Evolutionary conservation across 148 eudicot species (phyloP).

Genomic region (Rhododendron mucronatum): DNA sequence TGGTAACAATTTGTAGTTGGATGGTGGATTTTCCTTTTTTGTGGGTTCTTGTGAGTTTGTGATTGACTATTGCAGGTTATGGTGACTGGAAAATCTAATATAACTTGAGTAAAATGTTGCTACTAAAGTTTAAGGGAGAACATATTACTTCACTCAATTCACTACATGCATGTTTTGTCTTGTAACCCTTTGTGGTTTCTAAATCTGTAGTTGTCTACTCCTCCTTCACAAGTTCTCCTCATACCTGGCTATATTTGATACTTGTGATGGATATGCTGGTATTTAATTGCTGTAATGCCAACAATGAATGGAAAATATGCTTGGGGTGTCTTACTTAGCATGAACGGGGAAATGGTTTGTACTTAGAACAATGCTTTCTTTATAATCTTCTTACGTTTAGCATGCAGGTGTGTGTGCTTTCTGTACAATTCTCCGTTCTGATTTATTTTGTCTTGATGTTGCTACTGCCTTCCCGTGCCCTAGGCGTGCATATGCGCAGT

Average conservation of each 20-base stretch:
- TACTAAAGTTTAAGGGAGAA: not conserved
- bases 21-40: not conserved
- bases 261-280: not conserved
- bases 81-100: not conserved
- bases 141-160: not conserved
- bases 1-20: not conserved
- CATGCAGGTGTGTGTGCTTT: not conserved
- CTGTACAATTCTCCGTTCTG: not conserved
- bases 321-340: not conserved
- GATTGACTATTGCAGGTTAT: not conserved
- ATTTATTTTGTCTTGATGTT: not conserved
- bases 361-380: not conserved
- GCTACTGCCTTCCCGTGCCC: not conserved
- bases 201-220: not conserved
- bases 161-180: not conserved
- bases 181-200: not conserved
- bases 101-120: not conserved
- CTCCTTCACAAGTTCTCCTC: not conserved
- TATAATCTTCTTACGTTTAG: not conserved
- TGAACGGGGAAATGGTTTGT: not conserved
- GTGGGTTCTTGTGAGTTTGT: not conserved
- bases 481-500: not conserved
- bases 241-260: not conserved
- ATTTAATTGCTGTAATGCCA: not conserved
- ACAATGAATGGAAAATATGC: not conserved